A percentile compares a stretch with the other conserved stretches of the same genome.
Evolutionary conservation across 1,284 basidiomycete genomes (phyloP).

Genomic region (Cerrena zonata): DNA sequence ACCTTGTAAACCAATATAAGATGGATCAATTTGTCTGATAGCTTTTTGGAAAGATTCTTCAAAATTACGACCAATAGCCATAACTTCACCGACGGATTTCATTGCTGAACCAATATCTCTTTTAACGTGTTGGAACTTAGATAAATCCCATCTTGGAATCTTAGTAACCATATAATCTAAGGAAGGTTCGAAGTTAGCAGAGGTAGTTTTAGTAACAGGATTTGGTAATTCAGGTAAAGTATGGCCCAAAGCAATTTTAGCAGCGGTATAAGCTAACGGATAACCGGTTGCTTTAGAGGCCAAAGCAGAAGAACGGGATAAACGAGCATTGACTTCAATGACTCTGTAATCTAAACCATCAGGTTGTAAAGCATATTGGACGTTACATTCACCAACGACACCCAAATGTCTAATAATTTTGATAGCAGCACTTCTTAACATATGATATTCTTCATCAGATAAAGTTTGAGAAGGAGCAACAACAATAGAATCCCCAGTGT

Average conservation of each 20-base stretch:
- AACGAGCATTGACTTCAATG: slow-evolving; percentile 94
- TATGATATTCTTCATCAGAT: slow-evolving; percentile 97
- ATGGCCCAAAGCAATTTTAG: slow-evolving; percentile 98
- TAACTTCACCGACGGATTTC: slow-evolving; percentile 99
- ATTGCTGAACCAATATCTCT: slow-evolving; percentile 94
- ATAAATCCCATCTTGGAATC: slow-evolving; percentile 99
- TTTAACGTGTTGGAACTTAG: slow-evolving; percentile 96
- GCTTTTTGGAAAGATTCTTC: slow-evolving; percentile 99
- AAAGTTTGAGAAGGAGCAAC: slow-evolving; percentile 97
- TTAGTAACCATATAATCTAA: slow-evolving; percentile 99
- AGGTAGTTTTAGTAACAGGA: slow-evolving; percentile 98
- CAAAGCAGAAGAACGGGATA: slow-evolving; percentile 58
- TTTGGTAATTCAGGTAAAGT: slow-evolving; percentile 97
- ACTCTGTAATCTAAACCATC: slow-evolving; percentile 92
- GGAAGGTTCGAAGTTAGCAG: slow-evolving; percentile 99
- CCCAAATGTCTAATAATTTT: slow-evolving; percentile 87
- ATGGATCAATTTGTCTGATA: slow-evolving; percentile 92
- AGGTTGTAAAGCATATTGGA: slow-evolving; percentile 97
- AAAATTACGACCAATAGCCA: slow-evolving; percentile 99
- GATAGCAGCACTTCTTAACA: slow-evolving; percentile 95
- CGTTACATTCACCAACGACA: slow-evolving; percentile 97
- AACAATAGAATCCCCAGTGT: slow-evolving; percentile 99
- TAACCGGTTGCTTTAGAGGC: slow-evolving; percentile 99
- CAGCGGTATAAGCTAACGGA: slow-evolving; percentile 97
- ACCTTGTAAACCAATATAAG: slow-evolving; percentile 78